Percentiles rank a stretch among this genome's conserved stretches.
Conservation (phyloP, 106 monocot species). For the Dactylorhiza incarnata region DNA sequence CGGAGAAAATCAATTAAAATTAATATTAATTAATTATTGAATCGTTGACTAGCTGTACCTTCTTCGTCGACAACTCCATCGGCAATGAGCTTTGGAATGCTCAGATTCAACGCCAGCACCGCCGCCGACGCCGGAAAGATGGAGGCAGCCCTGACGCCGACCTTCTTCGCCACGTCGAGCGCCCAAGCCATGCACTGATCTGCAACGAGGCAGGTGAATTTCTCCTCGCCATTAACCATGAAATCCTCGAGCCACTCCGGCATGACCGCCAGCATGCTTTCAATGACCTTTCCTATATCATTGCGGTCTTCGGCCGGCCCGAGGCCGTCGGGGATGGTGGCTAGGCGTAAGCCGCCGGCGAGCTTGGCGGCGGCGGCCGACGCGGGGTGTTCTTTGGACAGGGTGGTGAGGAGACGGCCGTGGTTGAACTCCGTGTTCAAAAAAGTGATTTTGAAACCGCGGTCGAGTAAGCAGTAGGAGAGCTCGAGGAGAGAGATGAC, state of each 20-base stretch:
- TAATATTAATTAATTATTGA: too few species aligned
- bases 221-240: neutral
- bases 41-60: neutral
- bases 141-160: neutral
- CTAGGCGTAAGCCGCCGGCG: neutral
- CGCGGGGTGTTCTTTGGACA: neutral
- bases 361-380: neutral
- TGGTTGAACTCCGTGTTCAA: constrained; percentile 43
- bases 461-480: constrained; percentile 26
- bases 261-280: neutral
- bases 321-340: neutral
- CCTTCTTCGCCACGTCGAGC: neutral
- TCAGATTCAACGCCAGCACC: neutral
- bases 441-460: constrained; percentile 45
- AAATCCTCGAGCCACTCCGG: neutral
- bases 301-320: neutral
- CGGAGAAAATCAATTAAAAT: too few species aligned
- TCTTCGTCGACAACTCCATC: constrained; percentile 11
- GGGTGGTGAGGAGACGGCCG: constrained; percentile 5
- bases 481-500: constrained; percentile 53
- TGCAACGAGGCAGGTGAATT: neutral
- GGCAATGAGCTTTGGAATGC: constrained; percentile 9
- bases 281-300: neutral
- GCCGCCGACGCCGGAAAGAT: constrained; percentile 10
- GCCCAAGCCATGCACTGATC: neutral